Evolutionary conservation across 768 basidiomycete species (phyloP).

Genomic region (Strobilomyces dryophilus): DNA sequence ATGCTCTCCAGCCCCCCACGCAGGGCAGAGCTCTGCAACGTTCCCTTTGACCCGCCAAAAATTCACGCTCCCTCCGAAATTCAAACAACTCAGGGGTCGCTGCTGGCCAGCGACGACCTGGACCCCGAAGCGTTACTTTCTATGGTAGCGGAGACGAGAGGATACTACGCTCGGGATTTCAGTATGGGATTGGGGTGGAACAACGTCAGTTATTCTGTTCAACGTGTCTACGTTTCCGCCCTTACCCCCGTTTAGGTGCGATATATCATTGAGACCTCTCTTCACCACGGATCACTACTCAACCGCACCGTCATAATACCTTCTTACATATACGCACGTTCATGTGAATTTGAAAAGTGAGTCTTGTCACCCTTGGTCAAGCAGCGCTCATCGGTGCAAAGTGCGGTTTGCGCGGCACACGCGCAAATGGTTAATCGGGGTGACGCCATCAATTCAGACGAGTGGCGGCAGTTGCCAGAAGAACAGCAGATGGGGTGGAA

Average conservation of each 20-base stretch:
- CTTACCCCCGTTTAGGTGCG: constrained; percentile 33
- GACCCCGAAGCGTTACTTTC: constrained; percentile 31
- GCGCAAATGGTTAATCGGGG: constrained; percentile 42
- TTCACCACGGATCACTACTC: constrained; percentile 40
- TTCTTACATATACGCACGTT: constrained; percentile 43
- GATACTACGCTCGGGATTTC: constrained; percentile 43
- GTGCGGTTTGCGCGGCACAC: constrained; percentile 38
- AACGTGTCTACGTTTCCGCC: neutral
- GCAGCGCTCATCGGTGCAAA: constrained; percentile 7
- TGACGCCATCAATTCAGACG: constrained; percentile 38
- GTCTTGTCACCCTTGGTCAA: neutral
- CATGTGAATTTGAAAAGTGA: constrained; percentile 35
- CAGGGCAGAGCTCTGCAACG: constrained; percentile 15
- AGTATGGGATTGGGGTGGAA: constrained; percentile 46
- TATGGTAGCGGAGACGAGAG: constrained; percentile 36
- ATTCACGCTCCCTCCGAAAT: neutral
- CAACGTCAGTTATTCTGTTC: constrained; percentile 32
- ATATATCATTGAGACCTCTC: constrained; percentile 44
- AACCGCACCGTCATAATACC: constrained; percentile 43
- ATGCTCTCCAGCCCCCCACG: constrained; percentile 14
- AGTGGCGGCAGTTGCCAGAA: constrained; percentile 39
- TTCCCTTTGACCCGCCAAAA: constrained; percentile 12
- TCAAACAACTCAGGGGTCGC: constrained; percentile 1
- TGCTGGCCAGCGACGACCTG: constrained; percentile 20
- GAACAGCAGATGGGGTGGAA: constrained; percentile 35